These are phyloP conservation scores for Rhodotorula sp. DNA, from an alignment of 1,284 basidiomycete species.

Conservation along the genomic window DNA sequence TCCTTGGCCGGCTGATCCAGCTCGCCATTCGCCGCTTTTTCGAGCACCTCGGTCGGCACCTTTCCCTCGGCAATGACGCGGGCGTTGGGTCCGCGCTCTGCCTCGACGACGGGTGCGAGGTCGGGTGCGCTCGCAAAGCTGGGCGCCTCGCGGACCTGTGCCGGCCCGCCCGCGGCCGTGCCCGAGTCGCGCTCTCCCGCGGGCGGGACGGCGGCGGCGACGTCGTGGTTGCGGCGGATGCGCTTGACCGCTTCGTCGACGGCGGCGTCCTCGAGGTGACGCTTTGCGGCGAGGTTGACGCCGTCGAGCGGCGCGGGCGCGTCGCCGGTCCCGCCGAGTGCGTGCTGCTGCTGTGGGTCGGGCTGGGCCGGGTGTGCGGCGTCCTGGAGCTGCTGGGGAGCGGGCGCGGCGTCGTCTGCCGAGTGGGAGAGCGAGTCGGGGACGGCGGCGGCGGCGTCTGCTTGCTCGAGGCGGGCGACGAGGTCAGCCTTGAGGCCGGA, in stretches of 20 bases:
- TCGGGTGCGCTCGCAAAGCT: neutral
- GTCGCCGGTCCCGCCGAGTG: neutral
- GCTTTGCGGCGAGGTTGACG: neutral
- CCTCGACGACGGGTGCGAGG: neutral
- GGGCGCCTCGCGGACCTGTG: neutral
- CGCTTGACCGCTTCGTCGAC: slow-evolving; percentile 23
- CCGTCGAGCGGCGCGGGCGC: neutral
- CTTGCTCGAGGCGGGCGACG: slow-evolving; percentile 25
- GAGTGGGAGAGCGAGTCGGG: neutral
- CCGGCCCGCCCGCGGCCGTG: neutral
- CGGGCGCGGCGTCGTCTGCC: neutral
- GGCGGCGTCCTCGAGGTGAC: slow-evolving; percentile 1
- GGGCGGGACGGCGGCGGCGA: neutral
- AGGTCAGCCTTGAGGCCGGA: slow-evolving; percentile 43
- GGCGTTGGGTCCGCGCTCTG: neutral
- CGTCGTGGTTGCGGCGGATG: slow-evolving; percentile 4
- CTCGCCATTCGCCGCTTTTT: slow-evolving; percentile 3
- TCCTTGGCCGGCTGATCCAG: neutral
- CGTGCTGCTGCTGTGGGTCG: neutral
- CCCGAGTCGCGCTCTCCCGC: slow-evolving; percentile 1
- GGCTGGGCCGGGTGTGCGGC: neutral
- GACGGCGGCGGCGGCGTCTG: slow-evolving; percentile 1
- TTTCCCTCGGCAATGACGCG: slow-evolving; percentile 5
- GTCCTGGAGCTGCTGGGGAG: neutral
- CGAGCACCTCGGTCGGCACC: neutral